These are phyloP conservation scores for Tetrapisispora fleetii DNA, from an alignment of 805 yeast species.

Conservation along the genomic window DNA sequence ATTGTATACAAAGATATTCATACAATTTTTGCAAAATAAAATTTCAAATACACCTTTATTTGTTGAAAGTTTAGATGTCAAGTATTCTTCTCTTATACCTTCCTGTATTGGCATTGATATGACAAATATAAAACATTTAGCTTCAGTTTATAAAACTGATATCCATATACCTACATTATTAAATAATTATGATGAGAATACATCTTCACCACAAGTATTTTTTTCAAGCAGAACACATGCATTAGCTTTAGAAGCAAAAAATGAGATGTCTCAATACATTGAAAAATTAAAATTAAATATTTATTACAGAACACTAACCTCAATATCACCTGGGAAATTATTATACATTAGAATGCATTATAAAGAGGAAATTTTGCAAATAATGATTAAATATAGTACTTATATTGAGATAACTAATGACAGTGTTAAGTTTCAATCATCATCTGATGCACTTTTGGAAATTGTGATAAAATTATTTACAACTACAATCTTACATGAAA, in stretches of 20 bases:
- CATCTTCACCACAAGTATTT: slow-evolving; percentile 9
- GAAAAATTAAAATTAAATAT: slow-evolving; percentile 4
- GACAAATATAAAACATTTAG: slow-evolving; percentile 12
- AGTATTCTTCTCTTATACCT: slow-evolving; percentile 18
- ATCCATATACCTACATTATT: slow-evolving; percentile 13
- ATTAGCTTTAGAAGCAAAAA: slow-evolving; percentile 13
- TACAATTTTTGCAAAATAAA: slow-evolving; percentile 7
- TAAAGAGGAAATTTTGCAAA: slow-evolving; percentile 10
- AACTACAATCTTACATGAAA: slow-evolving; percentile 18
- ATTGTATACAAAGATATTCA: slow-evolving; percentile 11
- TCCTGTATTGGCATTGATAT: slow-evolving; percentile 15
- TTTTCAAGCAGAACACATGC: slow-evolving; percentile 16
- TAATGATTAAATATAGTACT: slow-evolving; percentile 23
- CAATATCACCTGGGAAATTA: slow-evolving; percentile 19
- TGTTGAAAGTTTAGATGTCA: slow-evolving; percentile 15
- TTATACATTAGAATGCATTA: slow-evolving; percentile 14
- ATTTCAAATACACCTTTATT: slow-evolving; percentile 3
- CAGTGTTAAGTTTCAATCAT: slow-evolving; percentile 19
- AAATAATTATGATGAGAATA: background rate
- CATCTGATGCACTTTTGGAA: slow-evolving; percentile 13
- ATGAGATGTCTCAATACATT: slow-evolving; percentile 8
- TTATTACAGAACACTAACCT: slow-evolving; percentile 12
- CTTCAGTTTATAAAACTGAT: slow-evolving; percentile 12
- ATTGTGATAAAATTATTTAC: slow-evolving; percentile 18
- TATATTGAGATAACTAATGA: slow-evolving; percentile 17